A percentile compares a stretch with the other conserved stretches of the same genome.
These are phyloP conservation scores for Allantophomopsis cytisporea DNA, from an alignment of 2,329 filamentous ascomycete species.

Conservation along the genomic window DNA sequence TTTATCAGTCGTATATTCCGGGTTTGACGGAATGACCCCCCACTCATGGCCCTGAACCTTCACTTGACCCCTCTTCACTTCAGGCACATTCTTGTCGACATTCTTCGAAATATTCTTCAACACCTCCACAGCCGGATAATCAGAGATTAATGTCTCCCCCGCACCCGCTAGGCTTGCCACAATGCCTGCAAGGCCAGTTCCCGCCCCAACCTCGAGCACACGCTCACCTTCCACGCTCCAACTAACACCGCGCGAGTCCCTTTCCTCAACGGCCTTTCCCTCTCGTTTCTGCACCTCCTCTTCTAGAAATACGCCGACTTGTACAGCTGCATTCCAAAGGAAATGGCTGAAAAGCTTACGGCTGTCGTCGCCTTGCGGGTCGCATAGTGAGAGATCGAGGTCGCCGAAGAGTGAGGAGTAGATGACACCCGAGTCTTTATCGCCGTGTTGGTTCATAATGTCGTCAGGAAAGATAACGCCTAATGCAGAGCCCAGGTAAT, in stretches of 20 bases:
- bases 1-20: conserved; percentile 3
- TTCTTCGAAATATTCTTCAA: conserved; percentile 45
- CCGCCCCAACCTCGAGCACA: conserved; percentile 55
- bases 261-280: conserved; percentile 9
- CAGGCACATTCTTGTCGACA: conserved; percentile 35
- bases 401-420: conserved; percentile 37
- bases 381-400: conserved; percentile 14
- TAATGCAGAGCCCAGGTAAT: conserved; percentile 43
- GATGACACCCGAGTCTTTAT: conserved; percentile 33
- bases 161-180: conserved; percentile 34
- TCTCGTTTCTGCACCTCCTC: conserved; percentile 9
- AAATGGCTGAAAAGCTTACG: conserved; percentile 56
- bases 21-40: conserved; percentile 30
- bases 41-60: conserved; percentile 48
- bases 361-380: conserved; percentile 36
- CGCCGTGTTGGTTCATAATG: conserved; percentile 51
- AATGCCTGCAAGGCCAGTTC: conserved; percentile 40
- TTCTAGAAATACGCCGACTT: conserved; percentile 42
- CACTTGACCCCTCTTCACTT: conserved; percentile 17
- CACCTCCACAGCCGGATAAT: conserved; percentile 51
- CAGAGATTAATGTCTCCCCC: conserved; percentile 41
- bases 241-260: conserved; percentile 9
- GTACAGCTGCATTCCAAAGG: conserved; percentile 54
- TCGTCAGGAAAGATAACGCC: conserved; percentile 57
- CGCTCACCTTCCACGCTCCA: conserved; percentile 36